Conservation (phyloP, 495 filamentous ascomycete genomes). For the Platismatia glauca region DNA sequence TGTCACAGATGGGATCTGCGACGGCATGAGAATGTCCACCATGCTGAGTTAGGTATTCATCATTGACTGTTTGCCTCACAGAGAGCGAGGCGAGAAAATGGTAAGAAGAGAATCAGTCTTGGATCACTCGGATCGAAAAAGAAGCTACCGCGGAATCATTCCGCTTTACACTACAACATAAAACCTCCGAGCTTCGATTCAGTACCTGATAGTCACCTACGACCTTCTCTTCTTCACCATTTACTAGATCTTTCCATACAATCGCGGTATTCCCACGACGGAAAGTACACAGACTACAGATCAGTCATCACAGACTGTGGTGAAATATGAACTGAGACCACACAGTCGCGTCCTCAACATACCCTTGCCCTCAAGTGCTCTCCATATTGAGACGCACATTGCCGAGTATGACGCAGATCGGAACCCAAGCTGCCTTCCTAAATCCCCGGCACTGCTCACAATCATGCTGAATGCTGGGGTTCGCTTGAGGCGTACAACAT, state of each 20-base stretch:
- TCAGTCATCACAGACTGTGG: not conserved
- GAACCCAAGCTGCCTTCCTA: conserved; percentile 2
- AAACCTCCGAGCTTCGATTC: no score
- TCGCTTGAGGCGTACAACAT: conserved; percentile 9
- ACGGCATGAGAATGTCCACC: not conserved
- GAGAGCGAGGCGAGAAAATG: no score
- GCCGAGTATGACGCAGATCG: conserved; percentile 7
- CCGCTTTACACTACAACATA: no score
- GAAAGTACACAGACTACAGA: not conserved
- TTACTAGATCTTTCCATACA: not conserved
- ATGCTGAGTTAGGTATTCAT: no score
- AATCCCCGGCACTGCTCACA: conserved; percentile 6
- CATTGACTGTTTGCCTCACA: no score
- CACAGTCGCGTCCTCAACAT: conserved; percentile 9
- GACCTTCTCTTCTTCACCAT: not conserved
- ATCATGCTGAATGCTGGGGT: conserved; percentile 5
- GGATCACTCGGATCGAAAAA: no score
- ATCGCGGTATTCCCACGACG: no score
- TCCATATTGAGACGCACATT: conserved; percentile 11
- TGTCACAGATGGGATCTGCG: conserved; percentile 39
- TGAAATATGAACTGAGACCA: no score
- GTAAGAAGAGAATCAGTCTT: no score
- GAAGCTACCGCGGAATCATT: not conserved
- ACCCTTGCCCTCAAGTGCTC: conserved; percentile 4
- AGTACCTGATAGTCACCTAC: no score